These are phyloP conservation scores for Cryptomeria japonica DNA, from an alignment of 75 land plant species.

Conservation along the genomic window DNA sequence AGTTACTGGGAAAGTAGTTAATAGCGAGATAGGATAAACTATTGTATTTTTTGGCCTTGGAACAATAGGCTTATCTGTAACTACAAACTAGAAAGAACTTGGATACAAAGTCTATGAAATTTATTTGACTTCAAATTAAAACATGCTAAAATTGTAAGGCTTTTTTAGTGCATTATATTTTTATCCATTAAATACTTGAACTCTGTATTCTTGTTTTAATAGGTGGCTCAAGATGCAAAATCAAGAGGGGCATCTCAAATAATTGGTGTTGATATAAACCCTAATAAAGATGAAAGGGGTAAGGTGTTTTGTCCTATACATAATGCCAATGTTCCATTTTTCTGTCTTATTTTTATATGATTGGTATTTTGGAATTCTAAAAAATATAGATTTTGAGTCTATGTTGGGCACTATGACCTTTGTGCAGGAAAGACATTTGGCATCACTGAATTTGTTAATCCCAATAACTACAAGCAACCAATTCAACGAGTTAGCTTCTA, in stretches of 20 bases:
- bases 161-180: neutral
- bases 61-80: slow-evolving; percentile 88
- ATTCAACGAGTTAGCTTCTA: slow-evolving; percentile 58
- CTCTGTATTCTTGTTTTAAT: neutral
- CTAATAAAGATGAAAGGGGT: slow-evolving; percentile 71
- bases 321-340: neutral
- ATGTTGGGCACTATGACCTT: neutral
- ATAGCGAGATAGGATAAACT: slow-evolving; percentile 71
- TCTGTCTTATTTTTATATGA: neutral
- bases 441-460: slow-evolving; percentile 75
- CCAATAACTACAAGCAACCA: slow-evolving; percentile 69
- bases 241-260: slow-evolving; percentile 77
- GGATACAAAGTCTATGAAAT: neutral
- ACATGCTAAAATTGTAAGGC: neutral
- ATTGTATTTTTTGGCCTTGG: slow-evolving; percentile 95
- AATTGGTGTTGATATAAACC: slow-evolving; percentile 86
- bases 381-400: neutral
- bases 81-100: slow-evolving; percentile 9
- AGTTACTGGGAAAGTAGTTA: slow-evolving; percentile 93
- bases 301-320: neutral
- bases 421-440: slow-evolving; percentile 74
- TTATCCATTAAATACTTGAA: neutral
- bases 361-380: neutral
- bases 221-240: slow-evolving; percentile 90
- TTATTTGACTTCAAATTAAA: neutral